Evolutionary conservation across 2,329 filamentous ascomycete species (phyloP), one percentile per base, ranked within the genome.

Genomic region (Cladophialophora carrionii): DNA sequence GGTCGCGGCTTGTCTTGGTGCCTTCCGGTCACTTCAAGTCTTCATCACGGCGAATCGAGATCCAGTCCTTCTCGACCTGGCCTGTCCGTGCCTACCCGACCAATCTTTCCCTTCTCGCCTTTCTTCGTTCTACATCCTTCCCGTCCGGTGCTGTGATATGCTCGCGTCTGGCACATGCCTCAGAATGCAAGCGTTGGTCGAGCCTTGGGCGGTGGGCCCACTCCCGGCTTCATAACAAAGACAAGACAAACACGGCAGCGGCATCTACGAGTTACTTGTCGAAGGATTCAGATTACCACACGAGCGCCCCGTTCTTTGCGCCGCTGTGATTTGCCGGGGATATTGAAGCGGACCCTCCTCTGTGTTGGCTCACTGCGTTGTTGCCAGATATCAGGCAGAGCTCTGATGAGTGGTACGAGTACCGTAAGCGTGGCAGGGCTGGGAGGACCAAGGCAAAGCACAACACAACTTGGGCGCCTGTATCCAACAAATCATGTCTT

Each of bases 111-210:
- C 37, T 49, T 26, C 26, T 43, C 22, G 22, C 31, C 49, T 34
- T 54, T 14, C 26, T 51, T 31, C 41, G 9, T 54, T 62, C 56
- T 29, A 59, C 59, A 34, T 24, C 32, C 62, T 63, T 26, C 41
- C 14, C 12, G 34, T n/a, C 49, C 52, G 53, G 63, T 66, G 63
- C 54, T 63, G 64, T 52, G 61, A 66, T 61, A 60, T 67, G 61
- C 64, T 57, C 63, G 60, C 22, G 29, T 24, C 12, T 41, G 41
- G 57, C 59, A 63, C 53, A 65, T 57, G 57, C 56, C 55, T 61
- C 34, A 62, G 66, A 24, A 64, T 57, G 53, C 37, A 63, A 34
- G 52, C 37, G 58, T 37, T 34, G 26, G 29, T 29, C 43, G 54
- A 53, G 48, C 29, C 57, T 53, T 37, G 48, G 48, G 24, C 29